Conservation (phyloP, 306 rosid species). For the Leucaena leucocephala region DNA sequence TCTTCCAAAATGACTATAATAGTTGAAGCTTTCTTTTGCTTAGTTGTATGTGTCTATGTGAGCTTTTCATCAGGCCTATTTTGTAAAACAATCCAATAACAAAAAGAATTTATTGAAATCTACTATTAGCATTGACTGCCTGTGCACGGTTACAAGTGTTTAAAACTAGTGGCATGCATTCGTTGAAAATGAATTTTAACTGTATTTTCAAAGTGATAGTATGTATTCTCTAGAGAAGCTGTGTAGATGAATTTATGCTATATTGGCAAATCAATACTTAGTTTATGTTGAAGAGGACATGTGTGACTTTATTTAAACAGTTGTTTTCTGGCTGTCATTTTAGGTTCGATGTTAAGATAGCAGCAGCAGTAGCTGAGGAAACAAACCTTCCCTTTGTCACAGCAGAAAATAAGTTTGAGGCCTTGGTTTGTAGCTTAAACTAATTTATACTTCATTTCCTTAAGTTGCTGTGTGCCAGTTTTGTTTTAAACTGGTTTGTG, state of each 20-base stretch:
- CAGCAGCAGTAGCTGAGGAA: constrained; percentile 94
- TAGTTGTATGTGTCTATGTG: neutral
- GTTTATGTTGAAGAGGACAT: constrained; percentile 20
- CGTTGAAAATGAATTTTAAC: neutral
- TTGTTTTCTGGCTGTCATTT: constrained; percentile 33
- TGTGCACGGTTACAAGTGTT: constrained; percentile 1
- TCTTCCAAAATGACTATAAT: constrained; percentile 7
- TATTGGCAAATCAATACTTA: neutral
- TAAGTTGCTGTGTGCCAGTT: constrained; percentile 14
- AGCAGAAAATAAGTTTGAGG: constrained; percentile 98
- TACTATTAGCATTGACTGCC: neutral
- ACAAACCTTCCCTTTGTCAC: constrained; percentile 86
- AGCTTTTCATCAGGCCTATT: constrained; percentile 27
- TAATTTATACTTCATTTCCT: constrained; percentile 13
- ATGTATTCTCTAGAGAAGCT: constrained; percentile 2
- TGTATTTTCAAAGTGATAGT: constrained; percentile 11
- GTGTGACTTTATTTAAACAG: constrained; percentile 17
- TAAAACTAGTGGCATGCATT: neutral
- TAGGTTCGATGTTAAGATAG: constrained; percentile 96
- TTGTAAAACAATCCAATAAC: constrained; percentile 2
- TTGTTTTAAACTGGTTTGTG: constrained; percentile 27
- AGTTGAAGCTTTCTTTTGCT: constrained; percentile 24
- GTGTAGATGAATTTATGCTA: constrained; percentile 20
- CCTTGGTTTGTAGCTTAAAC: constrained; percentile 77
- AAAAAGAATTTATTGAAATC: neutral